Conservation (phyloP, 768 basidiomycete genomes). For the Sporobolomyces phaffii region DNA sequence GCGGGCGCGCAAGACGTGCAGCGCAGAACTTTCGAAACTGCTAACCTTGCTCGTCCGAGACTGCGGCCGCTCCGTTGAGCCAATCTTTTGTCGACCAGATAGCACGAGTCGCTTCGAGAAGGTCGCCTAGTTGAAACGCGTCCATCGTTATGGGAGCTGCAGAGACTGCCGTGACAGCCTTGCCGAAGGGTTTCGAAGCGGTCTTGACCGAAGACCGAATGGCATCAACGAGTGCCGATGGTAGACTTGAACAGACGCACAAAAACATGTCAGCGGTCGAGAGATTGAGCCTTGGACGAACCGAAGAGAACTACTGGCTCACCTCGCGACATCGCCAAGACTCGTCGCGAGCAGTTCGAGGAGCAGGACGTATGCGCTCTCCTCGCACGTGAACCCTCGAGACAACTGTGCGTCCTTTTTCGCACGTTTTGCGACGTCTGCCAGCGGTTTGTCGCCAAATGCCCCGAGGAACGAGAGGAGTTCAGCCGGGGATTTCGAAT, state of each 20-base stretch:
- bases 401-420: constrained; percentile 5
- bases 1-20: neutral
- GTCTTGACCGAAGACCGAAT: neutral
- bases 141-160: neutral
- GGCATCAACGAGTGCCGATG: neutral
- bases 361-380: constrained; percentile 18
- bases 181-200: constrained; percentile 11
- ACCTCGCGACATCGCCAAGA: neutral
- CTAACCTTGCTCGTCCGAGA: constrained; percentile 1
- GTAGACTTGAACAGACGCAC: neutral
- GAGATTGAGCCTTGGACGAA: neutral
- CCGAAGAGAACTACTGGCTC: neutral
- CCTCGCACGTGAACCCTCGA: neutral
- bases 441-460: constrained; percentile 19
- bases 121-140: neutral
- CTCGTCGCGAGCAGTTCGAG: constrained; percentile 6
- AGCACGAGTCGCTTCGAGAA: constrained; percentile 1
- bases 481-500: neutral
- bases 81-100: constrained; percentile 8
- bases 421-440: constrained; percentile 8
- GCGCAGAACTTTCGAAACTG: too few relatives aligned
- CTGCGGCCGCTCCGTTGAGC: neutral
- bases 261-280: neutral
- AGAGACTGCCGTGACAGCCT: neutral
- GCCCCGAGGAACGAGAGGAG: constrained; percentile 1